These are phyloP conservation scores for Nitzschia putrida DNA, from an alignment of 108 stramenopile genomes.

Conservation along the genomic window DNA sequence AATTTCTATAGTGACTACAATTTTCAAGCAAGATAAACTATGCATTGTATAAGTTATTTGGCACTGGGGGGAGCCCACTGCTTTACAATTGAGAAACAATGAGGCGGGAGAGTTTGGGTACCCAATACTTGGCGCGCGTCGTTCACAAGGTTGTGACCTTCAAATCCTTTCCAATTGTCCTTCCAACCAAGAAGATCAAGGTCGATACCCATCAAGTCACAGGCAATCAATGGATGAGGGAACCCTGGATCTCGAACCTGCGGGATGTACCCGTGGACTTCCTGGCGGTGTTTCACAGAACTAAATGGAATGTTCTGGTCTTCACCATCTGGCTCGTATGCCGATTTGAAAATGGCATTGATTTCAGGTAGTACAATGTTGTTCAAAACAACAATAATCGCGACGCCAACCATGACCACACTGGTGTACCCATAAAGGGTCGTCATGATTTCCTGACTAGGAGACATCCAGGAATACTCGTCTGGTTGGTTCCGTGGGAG, in stretches of 20 bases:
- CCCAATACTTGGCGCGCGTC: conserved; percentile 62
- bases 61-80: conserved; percentile 27
- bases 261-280: conserved; percentile 58
- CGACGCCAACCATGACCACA: conserved; percentile 30
- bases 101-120: conserved; percentile 19
- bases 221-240: conserved; percentile 77
- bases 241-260: conserved; percentile 62
- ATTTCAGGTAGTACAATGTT: no score
- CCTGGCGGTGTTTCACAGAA: conserved; percentile 37
- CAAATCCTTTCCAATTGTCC: conserved; percentile 63
- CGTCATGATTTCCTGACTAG: conserved; percentile 65
- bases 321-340: conserved; percentile 22
- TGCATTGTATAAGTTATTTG: no score
- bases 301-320: conserved; percentile 69
- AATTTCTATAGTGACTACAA: no score
- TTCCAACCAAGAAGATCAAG: conserved; percentile 72
- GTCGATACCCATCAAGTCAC: conserved; percentile 55
- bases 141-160: conserved; percentile 70
- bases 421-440: conserved; percentile 65
- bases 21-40: no score
- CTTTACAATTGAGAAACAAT: conserved; percentile 34
- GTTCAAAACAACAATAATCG: background rate
- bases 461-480: conserved; percentile 73
- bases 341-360: no score
- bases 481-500: conserved; percentile 45